Base-by-base conservation (phyloP, 352 stramenopile species). In the Pythium dissimile region DNA sequence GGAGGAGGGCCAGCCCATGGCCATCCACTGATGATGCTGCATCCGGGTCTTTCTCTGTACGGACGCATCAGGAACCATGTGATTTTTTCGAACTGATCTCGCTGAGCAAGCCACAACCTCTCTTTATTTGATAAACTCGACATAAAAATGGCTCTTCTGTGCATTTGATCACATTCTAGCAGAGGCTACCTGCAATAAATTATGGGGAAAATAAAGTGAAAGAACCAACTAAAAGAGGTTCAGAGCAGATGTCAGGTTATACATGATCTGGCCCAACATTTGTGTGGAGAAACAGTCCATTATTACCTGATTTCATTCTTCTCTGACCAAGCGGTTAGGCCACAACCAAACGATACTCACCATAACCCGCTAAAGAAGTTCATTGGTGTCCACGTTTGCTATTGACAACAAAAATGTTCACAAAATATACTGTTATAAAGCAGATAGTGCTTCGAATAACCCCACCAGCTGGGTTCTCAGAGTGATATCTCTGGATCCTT, bases 401-500 rank as follows among this genome's bases (percentile, higher is more conserved):
- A n/a, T n/a, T n/a, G n/a, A n/a, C n/a, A 39, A 39, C 12, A 39
- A 11, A 39, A 39, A n/a, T 39, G 12, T 13, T 11, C 44, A 24
- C 8, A 2, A 24, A 12, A 41, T 1, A 2, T 34, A 62, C 31
- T 53, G 23, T 34, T 35, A 39, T 46, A 62, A 37, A 5, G n/a
- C 38, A 3, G 20, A 39, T 16, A 35, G 52, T 21, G 31, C n/a
- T 54, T 54, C 2, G 39, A 55, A 20, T 13, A 27, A 27, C 16
- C 12, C 6, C 0, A 8, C 15, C 55, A 51, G 35, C 34, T 63
- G 55, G 45, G 28, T 41, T 41, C 23, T 8, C 20, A 50, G 32
- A 55, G 55, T 64, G 57, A 64, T 64, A 64, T 64, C 57, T 64
- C 57, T 64, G 47, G 42, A 54, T 54, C 49, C 39, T 21, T 44